Percentiles rank a stretch among this genome's conserved stretches.
These are phyloP conservation scores for Claviceps sp. DNA, from an alignment of 2,329 filamentous ascomycete species.

Conservation along the genomic window DNA sequence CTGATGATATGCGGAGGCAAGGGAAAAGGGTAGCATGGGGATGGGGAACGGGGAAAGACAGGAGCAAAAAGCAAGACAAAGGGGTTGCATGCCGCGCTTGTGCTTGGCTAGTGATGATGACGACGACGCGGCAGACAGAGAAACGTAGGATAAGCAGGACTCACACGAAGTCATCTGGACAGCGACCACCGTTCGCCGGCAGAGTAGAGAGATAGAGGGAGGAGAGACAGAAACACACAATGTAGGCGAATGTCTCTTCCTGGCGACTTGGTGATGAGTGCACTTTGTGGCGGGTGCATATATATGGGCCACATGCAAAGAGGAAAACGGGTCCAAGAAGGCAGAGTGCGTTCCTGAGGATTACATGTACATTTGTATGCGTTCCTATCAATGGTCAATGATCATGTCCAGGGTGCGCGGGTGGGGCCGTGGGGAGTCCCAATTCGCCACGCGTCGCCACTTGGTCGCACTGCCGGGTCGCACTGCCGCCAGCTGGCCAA, in stretches of 20 bases:
- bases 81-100: not conserved
- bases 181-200: not conserved
- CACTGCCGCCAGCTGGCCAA: too few relatives aligned
- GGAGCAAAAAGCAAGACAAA: not conserved
- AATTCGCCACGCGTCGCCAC: too few relatives aligned
- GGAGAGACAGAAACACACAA: not conserved
- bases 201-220: not conserved
- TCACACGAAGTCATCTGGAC: slow-evolving; percentile 4
- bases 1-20: not conserved
- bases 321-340: not conserved
- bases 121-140: not conserved
- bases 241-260: not conserved
- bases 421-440: too few relatives aligned
- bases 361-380: not conserved
- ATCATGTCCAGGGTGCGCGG: too few relatives aligned
- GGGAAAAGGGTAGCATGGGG: not conserved
- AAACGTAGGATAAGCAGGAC: not conserved
- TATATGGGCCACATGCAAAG: not conserved
- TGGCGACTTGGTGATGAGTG: not conserved
- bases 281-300: not conserved
- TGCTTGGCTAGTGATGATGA: not conserved
- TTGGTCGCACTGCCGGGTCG: too few relatives aligned
- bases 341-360: not conserved
- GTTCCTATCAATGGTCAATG: too few relatives aligned
- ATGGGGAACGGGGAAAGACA: not conserved